phyloP scores from a whole-genome alignment of 345 rosid species.

The Populus euphratica region DNA sequence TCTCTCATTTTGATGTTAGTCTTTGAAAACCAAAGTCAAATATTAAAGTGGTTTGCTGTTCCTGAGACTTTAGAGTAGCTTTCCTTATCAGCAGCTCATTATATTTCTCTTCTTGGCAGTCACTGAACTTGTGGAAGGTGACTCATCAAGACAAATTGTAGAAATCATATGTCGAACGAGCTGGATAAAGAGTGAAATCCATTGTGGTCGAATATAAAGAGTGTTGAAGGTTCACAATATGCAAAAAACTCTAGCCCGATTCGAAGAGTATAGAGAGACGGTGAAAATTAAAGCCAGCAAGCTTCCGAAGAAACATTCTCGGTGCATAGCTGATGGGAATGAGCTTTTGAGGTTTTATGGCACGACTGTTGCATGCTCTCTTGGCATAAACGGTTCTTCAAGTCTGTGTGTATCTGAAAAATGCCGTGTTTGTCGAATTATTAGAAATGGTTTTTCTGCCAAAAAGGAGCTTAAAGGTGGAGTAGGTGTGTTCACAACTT shows the following conservation, averaged over 20 bases:
- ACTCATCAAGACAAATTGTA: conserved; percentile 95
- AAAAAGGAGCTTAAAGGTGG: conserved; percentile 78
- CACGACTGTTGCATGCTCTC: conserved; percentile 75
- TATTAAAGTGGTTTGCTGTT: not conserved
- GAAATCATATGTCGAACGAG: conserved; percentile 92
- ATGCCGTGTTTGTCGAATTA: conserved; percentile 79
- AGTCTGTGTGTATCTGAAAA: conserved; percentile 70
- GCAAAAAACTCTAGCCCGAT: conserved; percentile 87
- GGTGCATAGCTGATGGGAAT: conserved; percentile 95
- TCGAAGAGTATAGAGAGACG: conserved; percentile 86
- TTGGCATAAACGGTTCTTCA: conserved; percentile 78
- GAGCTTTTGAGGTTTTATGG: conserved; percentile 92
- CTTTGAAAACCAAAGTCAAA: not conserved
- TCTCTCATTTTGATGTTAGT: not conserved
- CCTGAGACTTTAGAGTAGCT: not conserved
- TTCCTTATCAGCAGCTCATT: conserved; percentile 13
- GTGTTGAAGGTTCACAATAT: conserved; percentile 92
- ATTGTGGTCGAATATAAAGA: conserved; percentile 82
- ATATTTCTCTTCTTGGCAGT: conserved; percentile 41
- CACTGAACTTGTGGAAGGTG: conserved; percentile 95
- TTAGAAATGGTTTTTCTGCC: conserved; percentile 68
- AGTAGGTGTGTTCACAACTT: conserved; percentile 87
- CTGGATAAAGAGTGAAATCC: conserved; percentile 84
- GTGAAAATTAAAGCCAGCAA: conserved; percentile 83
- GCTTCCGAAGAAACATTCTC: conserved; percentile 81